A percentile compares a stretch with the other conserved stretches of the same genome.
Evolutionary conservation across 768 basidiomycete species (phyloP).

Genomic region (Tremella yokohamensis): DNA sequence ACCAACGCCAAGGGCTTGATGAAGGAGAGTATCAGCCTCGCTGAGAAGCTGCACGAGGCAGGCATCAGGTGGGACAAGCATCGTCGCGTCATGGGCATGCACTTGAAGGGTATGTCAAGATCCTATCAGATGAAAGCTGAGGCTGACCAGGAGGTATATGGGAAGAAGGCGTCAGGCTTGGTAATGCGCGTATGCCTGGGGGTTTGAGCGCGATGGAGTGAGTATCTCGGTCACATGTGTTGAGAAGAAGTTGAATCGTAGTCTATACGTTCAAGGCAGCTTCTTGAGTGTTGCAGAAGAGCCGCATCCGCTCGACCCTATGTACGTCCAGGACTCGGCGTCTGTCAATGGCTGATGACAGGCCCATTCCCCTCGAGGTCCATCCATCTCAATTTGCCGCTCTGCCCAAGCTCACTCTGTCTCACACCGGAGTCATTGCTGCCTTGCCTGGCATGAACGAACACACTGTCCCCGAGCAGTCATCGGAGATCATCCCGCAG

Average conservation of each 20-base stretch:
- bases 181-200: not conserved
- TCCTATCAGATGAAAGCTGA: too few relatives aligned
- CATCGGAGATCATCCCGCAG: not conserved
- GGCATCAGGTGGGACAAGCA: slow-evolving; percentile 38
- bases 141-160: slow-evolving; percentile 25
- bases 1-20: slow-evolving; percentile 23
- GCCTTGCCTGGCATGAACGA: slow-evolving; percentile 3
- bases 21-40: slow-evolving; percentile 25
- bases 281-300: slow-evolving; percentile 32
- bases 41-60: slow-evolving; percentile 27
- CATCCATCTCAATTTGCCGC: slow-evolving; percentile 13
- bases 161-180: slow-evolving; percentile 25
- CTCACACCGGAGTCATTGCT: slow-evolving; percentile 24
- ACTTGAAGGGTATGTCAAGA: slow-evolving; percentile 11
- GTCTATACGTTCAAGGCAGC: slow-evolving; percentile 36
- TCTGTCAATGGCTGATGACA: slow-evolving; percentile 7
- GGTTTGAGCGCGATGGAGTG: slow-evolving; percentile 27
- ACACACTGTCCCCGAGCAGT: not conserved
- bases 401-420: slow-evolving; percentile 26
- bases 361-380: slow-evolving; percentile 33
- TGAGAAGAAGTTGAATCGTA: slow-evolving; percentile 3
- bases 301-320: slow-evolving; percentile 37
- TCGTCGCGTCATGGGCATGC: slow-evolving; percentile 39
- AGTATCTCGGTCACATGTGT: not conserved
- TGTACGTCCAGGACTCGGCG: slow-evolving; percentile 20